Conservation (phyloP, 2,329 filamentous ascomycete genomes). For the Ceratocystis lukuohia region DNA sequence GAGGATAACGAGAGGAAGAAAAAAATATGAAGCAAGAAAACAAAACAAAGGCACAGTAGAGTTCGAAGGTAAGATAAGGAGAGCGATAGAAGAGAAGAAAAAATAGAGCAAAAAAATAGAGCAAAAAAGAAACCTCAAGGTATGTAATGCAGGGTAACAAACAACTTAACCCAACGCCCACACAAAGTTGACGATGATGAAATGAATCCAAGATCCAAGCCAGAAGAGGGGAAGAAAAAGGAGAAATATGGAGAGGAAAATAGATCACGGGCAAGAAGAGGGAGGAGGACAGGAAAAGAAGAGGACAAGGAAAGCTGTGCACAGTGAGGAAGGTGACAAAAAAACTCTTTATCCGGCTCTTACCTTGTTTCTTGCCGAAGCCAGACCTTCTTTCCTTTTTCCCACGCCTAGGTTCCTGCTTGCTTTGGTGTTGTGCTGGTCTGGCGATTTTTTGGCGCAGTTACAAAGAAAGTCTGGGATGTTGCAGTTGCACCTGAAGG, state of each 20-base stretch:
- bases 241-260: neutral
- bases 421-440: neutral
- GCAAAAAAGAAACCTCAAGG: slow-evolving; percentile 3
- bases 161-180: slow-evolving; percentile 13
- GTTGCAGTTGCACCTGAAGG: slow-evolving; percentile 1
- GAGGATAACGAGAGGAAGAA: slow-evolving; percentile 3
- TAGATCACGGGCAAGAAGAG: slow-evolving; percentile 2
- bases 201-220: neutral
- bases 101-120: neutral
- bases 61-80: neutral
- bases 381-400: slow-evolving; percentile 5
- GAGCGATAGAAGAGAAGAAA: slow-evolving; percentile 8
- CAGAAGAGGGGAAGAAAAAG: slow-evolving; percentile 2
- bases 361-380: neutral
- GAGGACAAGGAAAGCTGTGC: neutral
- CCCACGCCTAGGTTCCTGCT: neutral
- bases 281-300: slow-evolving; percentile 1
- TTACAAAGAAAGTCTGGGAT: neutral
- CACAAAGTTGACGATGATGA: slow-evolving; percentile 6
- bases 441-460: slow-evolving; percentile 6
- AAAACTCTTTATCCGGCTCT: slow-evolving; percentile 1
- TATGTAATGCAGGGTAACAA: slow-evolving; percentile 16
- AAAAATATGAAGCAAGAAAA: slow-evolving; percentile 11
- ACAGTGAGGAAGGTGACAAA: neutral
- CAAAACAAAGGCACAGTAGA: neutral